Evolutionary conservation across 805 yeast genomes (phyloP).

Genomic region (Lipomyces kockii): DNA sequence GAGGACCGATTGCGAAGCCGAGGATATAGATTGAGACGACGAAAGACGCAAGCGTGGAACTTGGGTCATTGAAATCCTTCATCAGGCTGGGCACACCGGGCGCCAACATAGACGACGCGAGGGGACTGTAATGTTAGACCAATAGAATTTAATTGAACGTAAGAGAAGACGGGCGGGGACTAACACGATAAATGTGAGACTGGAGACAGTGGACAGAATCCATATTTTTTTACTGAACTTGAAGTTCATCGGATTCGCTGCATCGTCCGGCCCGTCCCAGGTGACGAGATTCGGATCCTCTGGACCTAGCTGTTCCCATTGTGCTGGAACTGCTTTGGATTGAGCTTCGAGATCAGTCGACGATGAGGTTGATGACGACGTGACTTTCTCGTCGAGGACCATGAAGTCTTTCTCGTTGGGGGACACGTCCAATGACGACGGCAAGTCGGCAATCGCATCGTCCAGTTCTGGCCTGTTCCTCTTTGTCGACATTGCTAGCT

Average conservation of each 20-base stretch:
- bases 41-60: constrained; percentile 50
- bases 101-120: constrained; percentile 32
- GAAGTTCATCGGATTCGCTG: constrained; percentile 39
- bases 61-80: constrained; percentile 38
- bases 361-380: neutral
- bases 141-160: too few species aligned
- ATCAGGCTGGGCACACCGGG: constrained; percentile 43
- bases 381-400: neutral
- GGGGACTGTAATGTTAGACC: constrained; percentile 22
- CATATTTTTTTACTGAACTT: constrained; percentile 10
- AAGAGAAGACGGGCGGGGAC: neutral
- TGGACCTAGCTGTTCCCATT: neutral
- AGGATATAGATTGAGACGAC: constrained; percentile 57
- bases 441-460: neutral
- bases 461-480: neutral
- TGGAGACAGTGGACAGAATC: constrained; percentile 15
- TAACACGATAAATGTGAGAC: constrained; percentile 20
- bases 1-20: constrained; percentile 58
- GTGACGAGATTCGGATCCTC: constrained; percentile 37
- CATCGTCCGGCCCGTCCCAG: constrained; percentile 49
- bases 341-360: constrained; percentile 4
- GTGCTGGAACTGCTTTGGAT: neutral
- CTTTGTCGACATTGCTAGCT: neutral
- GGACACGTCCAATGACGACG: neutral
- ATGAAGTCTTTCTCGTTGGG: neutral